phyloP scores from a whole-genome alignment of 345 rosid species.

The Syzygium oleosum region DNA sequence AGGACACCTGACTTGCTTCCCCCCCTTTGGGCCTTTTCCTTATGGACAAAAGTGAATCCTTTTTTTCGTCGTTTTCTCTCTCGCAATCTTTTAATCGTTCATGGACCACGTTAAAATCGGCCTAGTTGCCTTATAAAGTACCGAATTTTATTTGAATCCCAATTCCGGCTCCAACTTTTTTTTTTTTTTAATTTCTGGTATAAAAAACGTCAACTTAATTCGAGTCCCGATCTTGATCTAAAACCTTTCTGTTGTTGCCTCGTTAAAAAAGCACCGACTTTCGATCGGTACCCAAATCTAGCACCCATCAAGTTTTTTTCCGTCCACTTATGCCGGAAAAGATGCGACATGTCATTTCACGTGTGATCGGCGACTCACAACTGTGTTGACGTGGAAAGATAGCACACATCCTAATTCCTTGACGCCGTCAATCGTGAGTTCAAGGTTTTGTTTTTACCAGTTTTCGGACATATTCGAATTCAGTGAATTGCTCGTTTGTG shows the following conservation, averaged over 20 bases:
- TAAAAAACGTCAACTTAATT: background rate
- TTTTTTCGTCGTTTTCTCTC: background rate
- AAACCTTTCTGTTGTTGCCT: background rate
- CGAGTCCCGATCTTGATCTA: accelerated
- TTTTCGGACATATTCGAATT: background rate
- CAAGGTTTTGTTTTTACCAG: accelerated
- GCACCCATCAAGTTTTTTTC: accelerated
- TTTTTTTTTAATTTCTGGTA: no score
- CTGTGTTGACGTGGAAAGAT: background rate
- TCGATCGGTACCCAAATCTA: background rate
- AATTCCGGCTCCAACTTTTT: background rate
- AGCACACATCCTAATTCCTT: background rate
- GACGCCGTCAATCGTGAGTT: background rate
- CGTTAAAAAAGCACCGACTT: accelerated
- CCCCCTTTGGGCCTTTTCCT: background rate
- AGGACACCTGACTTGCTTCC: background rate
- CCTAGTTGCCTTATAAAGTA: no score
- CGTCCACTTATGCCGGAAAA: background rate
- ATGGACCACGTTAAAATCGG: background rate
- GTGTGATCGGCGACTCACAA: accelerated
- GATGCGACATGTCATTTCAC: background rate
- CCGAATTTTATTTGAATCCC: background rate
- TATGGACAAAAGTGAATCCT: background rate
- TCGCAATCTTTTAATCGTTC: background rate
- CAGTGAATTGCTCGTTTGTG: background rate